A percentile compares a stretch with the other conserved stretches of the same genome.
These are phyloP conservation scores for Chrysopogon serrulatus DNA, from an alignment of 176 grass and related monocot genomes.

Conservation along the genomic window DNA sequence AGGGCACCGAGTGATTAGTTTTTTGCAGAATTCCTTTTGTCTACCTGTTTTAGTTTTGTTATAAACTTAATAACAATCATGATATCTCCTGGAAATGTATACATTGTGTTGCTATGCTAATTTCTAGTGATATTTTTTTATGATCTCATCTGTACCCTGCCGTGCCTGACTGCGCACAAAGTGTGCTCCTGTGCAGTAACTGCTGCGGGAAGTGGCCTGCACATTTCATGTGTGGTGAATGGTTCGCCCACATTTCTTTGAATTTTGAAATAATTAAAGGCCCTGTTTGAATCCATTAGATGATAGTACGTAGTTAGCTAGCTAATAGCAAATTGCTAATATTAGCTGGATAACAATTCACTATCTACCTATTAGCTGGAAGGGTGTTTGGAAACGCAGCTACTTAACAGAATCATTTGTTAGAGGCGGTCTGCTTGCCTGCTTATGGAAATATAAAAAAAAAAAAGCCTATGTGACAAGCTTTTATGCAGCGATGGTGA, in stretches of 20 bases:
- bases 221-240: neutral
- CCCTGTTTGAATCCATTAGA: too few species aligned
- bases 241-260: neutral
- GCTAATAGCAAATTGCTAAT: too few species aligned
- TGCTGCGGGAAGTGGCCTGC: neutral
- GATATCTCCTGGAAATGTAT: neutral
- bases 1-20: constrained; percentile 24
- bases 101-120: constrained; percentile 27
- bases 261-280: neutral
- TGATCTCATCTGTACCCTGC: neutral
- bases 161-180: neutral
- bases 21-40: constrained; percentile 14
- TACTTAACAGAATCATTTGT: too few species aligned
- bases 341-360: too few species aligned
- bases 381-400: too few species aligned
- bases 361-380: too few species aligned
- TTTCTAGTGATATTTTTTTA: neutral
- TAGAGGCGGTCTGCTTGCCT: too few species aligned
- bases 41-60: constrained; percentile 21
- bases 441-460: too few species aligned
- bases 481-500: too few species aligned
- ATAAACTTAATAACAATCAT: constrained; percentile 12
- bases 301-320: too few species aligned
- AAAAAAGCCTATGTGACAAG: too few species aligned
- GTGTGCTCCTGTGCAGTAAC: neutral